phyloP scores from a whole-genome alignment of 768 basidiomycete genomes.

The Podaxis rugospora region DNA sequence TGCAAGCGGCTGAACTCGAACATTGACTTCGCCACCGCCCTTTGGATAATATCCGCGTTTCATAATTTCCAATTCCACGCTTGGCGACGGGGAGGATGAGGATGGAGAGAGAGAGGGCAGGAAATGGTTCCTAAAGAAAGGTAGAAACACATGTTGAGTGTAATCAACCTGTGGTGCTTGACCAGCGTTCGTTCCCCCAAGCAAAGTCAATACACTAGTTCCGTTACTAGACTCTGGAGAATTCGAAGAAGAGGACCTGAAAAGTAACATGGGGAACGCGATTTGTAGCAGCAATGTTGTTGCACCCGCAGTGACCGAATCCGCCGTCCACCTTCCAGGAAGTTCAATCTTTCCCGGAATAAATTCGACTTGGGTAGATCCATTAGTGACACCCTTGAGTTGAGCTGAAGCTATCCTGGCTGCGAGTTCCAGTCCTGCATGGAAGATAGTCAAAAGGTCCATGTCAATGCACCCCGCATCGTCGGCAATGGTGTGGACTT shows the following conservation, averaged over 20 bases:
- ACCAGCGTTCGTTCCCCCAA: slow-evolving; percentile 70
- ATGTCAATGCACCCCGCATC: too few relatives aligned
- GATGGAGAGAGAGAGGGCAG: background rate
- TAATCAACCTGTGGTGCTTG: slow-evolving; percentile 78
- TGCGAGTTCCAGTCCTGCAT: slow-evolving; percentile 59
- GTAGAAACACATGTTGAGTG: slow-evolving; percentile 58
- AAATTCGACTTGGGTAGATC: slow-evolving; percentile 53
- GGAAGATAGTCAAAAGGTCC: background rate
- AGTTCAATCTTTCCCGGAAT: slow-evolving; percentile 41
- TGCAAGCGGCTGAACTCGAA: slow-evolving; percentile 38
- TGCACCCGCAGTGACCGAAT: slow-evolving; percentile 64
- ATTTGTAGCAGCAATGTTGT: slow-evolving; percentile 70
- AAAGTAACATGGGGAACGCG: slow-evolving; percentile 64
- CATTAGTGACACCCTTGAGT: slow-evolving; percentile 50
- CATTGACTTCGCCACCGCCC: slow-evolving; percentile 61
- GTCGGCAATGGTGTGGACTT: too few relatives aligned
- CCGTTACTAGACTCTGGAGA: slow-evolving; percentile 9
- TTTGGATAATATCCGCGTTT: slow-evolving; percentile 70
- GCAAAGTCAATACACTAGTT: slow-evolving; percentile 46
- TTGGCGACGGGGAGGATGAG: slow-evolving; percentile 17
- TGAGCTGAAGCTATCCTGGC: slow-evolving; percentile 54
- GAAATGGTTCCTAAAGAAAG: slow-evolving; percentile 61
- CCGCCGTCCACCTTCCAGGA: slow-evolving; percentile 35
- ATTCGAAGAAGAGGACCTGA: slow-evolving; percentile 29
- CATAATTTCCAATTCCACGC: slow-evolving; percentile 40